Evolutionary conservation across 768 basidiomycete species (phyloP).

Genomic region (Auricularia cornea): DNA sequence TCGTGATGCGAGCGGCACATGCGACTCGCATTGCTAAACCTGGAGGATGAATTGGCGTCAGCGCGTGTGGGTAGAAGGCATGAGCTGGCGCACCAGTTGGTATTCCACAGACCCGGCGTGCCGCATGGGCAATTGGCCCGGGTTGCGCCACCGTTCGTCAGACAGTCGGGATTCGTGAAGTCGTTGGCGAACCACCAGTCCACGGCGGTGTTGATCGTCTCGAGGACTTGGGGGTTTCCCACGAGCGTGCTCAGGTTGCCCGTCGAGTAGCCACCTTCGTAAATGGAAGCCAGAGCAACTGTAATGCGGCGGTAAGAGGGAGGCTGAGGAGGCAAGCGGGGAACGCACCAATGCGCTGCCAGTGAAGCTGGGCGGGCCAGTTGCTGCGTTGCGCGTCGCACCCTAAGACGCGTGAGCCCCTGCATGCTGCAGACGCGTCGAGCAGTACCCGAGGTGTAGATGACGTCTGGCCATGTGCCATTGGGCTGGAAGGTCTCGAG

Average conservation of each 20-base stretch:
- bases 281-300: slow-evolving; percentile 50
- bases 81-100: slow-evolving; percentile 62
- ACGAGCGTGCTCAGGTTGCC: slow-evolving; percentile 30
- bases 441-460: not conserved
- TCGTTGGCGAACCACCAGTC: slow-evolving; percentile 57
- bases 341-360: slow-evolving; percentile 11
- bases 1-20: not conserved
- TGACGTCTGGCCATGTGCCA: not conserved
- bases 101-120: slow-evolving; percentile 48
- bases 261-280: slow-evolving; percentile 37
- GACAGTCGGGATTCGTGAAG: slow-evolving; percentile 43
- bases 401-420: slow-evolving; percentile 36
- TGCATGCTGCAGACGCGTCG: too few relatives aligned
- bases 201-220: slow-evolving; percentile 43
- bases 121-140: slow-evolving; percentile 42
- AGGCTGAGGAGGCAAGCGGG: not conserved
- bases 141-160: slow-evolving; percentile 43
- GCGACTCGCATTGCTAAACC: not conserved
- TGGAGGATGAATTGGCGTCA: not conserved
- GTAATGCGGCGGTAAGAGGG: not conserved
- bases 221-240: slow-evolving; percentile 31
- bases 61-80: slow-evolving; percentile 22
- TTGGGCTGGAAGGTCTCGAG: not conserved
- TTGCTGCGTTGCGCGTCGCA: slow-evolving; percentile 56
- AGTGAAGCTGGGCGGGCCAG: slow-evolving; percentile 45